Conservation (phyloP, 805 yeast genomes). For the Candida adriatica region DNA sequence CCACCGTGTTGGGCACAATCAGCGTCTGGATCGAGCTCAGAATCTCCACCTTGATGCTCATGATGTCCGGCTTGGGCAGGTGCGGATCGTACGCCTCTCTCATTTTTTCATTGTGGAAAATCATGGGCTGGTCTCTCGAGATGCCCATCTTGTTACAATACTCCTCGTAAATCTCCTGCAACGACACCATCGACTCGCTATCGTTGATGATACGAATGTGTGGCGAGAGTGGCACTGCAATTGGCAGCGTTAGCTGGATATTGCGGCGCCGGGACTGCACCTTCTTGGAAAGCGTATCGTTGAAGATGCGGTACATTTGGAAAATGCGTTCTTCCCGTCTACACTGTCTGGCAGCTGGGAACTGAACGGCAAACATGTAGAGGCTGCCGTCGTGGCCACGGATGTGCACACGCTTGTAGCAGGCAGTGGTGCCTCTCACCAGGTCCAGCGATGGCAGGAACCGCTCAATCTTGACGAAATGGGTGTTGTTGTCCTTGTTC, state of each 20-base stretch:
- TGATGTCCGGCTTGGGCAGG: slow-evolving; percentile 85
- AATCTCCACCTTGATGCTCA: slow-evolving; percentile 86
- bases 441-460: slow-evolving; percentile 85
- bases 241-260: slow-evolving; percentile 78
- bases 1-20: slow-evolving; percentile 77
- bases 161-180: slow-evolving; percentile 83
- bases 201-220: slow-evolving; percentile 91
- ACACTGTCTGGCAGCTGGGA: slow-evolving; percentile 96
- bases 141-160: slow-evolving; percentile 68
- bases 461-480: slow-evolving; percentile 88
- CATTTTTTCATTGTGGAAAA: slow-evolving; percentile 76
- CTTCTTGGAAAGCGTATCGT: slow-evolving; percentile 68
- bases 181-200: slow-evolving; percentile 57
- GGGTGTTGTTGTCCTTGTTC: slow-evolving; percentile 82
- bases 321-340: slow-evolving; percentile 93
- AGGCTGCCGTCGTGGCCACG: slow-evolving; percentile 91
- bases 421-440: slow-evolving; percentile 83
- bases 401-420: slow-evolving; percentile 81
- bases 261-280: slow-evolving; percentile 86
- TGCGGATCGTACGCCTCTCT: slow-evolving; percentile 92
- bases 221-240: slow-evolving; percentile 91
- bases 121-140: slow-evolving; percentile 84
- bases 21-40: slow-evolving; percentile 82
- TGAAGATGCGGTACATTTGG: slow-evolving; percentile 86
- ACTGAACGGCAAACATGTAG: slow-evolving; percentile 93